Conservation (phyloP, 2,329 filamentous ascomycete species). For the Kalmusia sp. region DNA sequence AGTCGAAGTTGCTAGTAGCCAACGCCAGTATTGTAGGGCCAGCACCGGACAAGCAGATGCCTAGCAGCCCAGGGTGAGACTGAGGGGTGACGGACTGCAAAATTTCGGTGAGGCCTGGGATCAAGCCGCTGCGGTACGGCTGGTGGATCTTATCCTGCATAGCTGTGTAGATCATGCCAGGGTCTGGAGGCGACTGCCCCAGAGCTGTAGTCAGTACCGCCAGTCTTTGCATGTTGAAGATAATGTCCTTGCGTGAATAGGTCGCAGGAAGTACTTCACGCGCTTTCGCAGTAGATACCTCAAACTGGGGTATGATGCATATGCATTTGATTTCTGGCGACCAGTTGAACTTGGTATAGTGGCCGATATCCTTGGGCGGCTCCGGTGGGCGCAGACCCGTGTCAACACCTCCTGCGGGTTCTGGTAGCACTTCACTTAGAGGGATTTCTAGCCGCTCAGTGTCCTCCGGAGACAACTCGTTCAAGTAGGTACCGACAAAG, state of each 20-base stretch:
- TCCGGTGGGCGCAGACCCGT: conserved; percentile 86
- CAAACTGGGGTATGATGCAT: conserved; percentile 94
- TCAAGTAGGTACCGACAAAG: conserved; percentile 95
- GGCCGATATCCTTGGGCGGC: conserved; percentile 90
- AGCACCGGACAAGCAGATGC: conserved; percentile 93
- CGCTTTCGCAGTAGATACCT: conserved; percentile 92
- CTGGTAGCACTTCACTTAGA: conserved; percentile 88
- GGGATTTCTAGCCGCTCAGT: conserved; percentile 92
- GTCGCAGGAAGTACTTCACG: conserved; percentile 81
- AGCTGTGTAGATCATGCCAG: conserved; percentile 92
- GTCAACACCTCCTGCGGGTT: conserved; percentile 88
- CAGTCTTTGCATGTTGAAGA: conserved; percentile 95
- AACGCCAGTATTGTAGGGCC: conserved; percentile 94
- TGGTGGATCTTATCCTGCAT: conserved; percentile 99
- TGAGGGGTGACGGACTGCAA: conserved; percentile 88
- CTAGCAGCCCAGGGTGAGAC: conserved; percentile 85
- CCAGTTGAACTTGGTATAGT: conserved; percentile 96
- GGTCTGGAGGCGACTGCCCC: conserved; percentile 86
- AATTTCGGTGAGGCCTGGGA: conserved; percentile 90
- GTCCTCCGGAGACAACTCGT: conserved; percentile 88
- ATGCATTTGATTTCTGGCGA: conserved; percentile 94
- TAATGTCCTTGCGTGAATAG: conserved; percentile 83
- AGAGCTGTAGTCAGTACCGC: conserved; percentile 89
- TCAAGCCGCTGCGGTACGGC: conserved; percentile 89
- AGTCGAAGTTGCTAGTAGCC: conserved; percentile 86